These are phyloP conservation scores for Boletus rubropictus DNA, from an alignment of 768 basidiomycete genomes.

Conservation along the genomic window DNA sequence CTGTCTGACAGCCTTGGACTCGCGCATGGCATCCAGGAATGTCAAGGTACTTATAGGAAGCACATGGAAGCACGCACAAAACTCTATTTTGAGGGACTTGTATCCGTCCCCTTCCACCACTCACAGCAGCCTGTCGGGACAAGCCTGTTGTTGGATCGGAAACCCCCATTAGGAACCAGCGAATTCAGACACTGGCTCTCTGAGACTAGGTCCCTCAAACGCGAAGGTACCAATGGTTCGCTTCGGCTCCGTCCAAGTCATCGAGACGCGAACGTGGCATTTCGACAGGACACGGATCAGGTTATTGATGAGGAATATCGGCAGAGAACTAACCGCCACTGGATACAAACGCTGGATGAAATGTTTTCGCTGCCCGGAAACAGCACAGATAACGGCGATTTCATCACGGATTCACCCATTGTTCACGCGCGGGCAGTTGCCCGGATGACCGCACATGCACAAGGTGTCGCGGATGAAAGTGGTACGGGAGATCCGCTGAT, in stretches of 20 bases:
- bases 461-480: slow-evolving; percentile 6
- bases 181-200: slow-evolving; percentile 31
- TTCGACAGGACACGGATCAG: slow-evolving; percentile 6
- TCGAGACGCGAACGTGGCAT: slow-evolving; percentile 14
- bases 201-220: slow-evolving; percentile 24
- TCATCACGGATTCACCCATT: slow-evolving; percentile 26
- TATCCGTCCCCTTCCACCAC: slow-evolving; percentile 16
- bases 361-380: slow-evolving; percentile 19
- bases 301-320: slow-evolving; percentile 2
- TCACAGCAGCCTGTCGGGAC: slow-evolving; percentile 11
- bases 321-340: slow-evolving; percentile 6
- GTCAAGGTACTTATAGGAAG: slow-evolving; percentile 45
- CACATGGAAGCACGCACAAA: slow-evolving; percentile 46
- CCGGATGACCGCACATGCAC: slow-evolving; percentile 7
- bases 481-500: slow-evolving; percentile 11
- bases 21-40: slow-evolving; percentile 43
- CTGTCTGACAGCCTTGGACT: slow-evolving; percentile 46
- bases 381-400: slow-evolving; percentile 1
- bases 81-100: slow-evolving; percentile 43
- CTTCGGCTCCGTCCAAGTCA: slow-evolving; percentile 8
- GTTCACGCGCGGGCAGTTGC: slow-evolving; percentile 12
- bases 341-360: slow-evolving; percentile 21
- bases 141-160: slow-evolving; percentile 9
- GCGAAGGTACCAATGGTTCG: slow-evolving; percentile 10
- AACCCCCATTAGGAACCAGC: slow-evolving; percentile 12